Conservation (phyloP, 371 early-diverging fungal genomes). For the Mortierella sp. region DNA sequence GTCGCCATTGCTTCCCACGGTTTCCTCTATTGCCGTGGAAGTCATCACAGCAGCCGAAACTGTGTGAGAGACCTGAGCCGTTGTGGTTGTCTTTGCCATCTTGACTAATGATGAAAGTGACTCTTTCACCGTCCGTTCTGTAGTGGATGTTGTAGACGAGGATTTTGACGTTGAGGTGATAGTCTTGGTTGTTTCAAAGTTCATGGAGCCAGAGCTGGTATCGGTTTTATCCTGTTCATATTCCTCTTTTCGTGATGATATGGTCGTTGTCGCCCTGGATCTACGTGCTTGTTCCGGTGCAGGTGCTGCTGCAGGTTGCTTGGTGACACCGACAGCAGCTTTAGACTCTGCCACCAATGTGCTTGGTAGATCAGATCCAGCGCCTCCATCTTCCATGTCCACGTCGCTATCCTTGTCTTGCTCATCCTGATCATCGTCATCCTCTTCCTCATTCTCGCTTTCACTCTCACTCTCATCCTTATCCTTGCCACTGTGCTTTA, state of each 20-base stretch:
- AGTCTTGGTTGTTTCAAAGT: too few species aligned
- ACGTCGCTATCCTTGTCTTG: slow-evolving; percentile 16
- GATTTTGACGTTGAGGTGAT: too few species aligned
- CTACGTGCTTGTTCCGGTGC: background rate
- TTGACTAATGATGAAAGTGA: background rate
- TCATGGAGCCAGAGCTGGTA: too few species aligned
- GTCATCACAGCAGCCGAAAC: background rate
- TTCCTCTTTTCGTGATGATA: too few species aligned
- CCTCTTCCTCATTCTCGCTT: slow-evolving; percentile 14
- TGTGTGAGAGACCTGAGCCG: too few species aligned
- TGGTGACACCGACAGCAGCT: slow-evolving; percentile 11
- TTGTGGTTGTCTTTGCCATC: slow-evolving; percentile 4
- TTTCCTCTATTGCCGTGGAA: background rate
- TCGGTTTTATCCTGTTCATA: too few species aligned
- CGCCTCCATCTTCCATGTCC: slow-evolving; percentile 11
- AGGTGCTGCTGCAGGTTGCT: background rate
- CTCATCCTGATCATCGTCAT: slow-evolving; percentile 19
- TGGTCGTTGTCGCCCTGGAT: too few species aligned
- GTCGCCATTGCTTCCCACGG: background rate
- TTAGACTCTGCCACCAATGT: slow-evolving; percentile 24
- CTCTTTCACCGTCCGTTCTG: background rate
- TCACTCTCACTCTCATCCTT: slow-evolving; percentile 30
- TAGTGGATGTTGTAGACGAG: background rate
- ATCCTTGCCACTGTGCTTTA: slow-evolving; percentile 5
- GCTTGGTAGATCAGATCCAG: background rate